Conservation (phyloP, 2,329 filamentous ascomycete species). For the Fonsecaea erecta region DNA sequence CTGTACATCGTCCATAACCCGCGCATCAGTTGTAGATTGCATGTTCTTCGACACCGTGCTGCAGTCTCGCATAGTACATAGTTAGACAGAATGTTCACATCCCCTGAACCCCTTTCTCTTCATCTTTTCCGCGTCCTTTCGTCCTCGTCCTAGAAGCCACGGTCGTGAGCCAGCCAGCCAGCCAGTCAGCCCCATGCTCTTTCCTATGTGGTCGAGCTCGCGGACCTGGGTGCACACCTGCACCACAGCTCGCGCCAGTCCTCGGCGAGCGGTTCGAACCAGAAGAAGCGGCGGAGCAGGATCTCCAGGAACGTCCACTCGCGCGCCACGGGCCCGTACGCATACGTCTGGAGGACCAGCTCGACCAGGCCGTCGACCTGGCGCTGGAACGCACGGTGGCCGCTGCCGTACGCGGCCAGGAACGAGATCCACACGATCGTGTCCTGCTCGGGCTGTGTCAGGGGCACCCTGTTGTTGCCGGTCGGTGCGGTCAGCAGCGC, state of each 20-base stretch:
- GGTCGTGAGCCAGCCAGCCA: too few relatives aligned
- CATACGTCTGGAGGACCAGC: background rate
- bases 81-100: too few relatives aligned
- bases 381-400: background rate
- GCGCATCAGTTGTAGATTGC: too few relatives aligned
- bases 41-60: too few relatives aligned
- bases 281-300: background rate
- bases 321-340: background rate
- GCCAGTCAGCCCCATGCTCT: too few relatives aligned
- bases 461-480: too few relatives aligned
- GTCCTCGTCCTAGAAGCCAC: too few relatives aligned
- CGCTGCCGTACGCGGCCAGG: slow-evolving; percentile 1
- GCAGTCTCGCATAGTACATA: too few relatives aligned
- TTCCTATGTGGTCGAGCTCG: too few relatives aligned
- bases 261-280: background rate
- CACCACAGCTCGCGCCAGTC: background rate
- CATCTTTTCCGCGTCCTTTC: too few relatives aligned
- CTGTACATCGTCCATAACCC: background rate
- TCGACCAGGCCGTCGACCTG: background rate
- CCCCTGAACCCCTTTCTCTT: too few relatives aligned
- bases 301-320: background rate
- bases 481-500: background rate
- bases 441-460: background rate
- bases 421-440: background rate
- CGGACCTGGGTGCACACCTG: too few relatives aligned